A percentile compares a stretch with the other conserved stretches of the same genome.
These are phyloP conservation scores for Coemansia sp. DNA, from an alignment of 192 early-diverging fungal species.

Conservation along the genomic window DNA sequence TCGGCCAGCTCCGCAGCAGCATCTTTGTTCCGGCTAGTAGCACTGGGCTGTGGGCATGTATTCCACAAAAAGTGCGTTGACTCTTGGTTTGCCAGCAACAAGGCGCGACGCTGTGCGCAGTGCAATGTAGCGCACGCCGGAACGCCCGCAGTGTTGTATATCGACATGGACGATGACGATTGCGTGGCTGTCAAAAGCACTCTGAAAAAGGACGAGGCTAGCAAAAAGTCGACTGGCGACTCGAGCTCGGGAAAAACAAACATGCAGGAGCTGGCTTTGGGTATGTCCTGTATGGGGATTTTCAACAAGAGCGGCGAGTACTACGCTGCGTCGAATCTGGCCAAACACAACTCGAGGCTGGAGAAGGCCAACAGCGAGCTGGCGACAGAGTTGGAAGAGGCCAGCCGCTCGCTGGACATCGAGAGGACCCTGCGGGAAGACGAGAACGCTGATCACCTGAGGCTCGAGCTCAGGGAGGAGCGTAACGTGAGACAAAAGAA, in stretches of 20 bases:
- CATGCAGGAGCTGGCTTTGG: background rate
- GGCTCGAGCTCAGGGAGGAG: background rate
- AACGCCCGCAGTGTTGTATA: background rate
- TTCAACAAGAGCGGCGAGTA: background rate
- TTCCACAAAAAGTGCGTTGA: background rate
- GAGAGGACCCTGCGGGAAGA: background rate
- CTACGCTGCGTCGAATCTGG: background rate
- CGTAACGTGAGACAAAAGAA: background rate
- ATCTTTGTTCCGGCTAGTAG: background rate
- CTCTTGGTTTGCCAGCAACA: background rate
- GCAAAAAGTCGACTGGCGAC: background rate
- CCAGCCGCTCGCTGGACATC: background rate
- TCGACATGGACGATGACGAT: background rate
- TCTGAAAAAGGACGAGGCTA: background rate
- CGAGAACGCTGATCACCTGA: background rate
- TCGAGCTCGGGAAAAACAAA: background rate
- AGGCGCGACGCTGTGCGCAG: background rate
- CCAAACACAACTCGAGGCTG: background rate
- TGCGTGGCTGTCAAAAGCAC: background rate
- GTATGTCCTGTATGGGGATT: background rate
- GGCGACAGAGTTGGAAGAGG: background rate
- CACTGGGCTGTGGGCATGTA: background rate
- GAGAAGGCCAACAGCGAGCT: background rate
- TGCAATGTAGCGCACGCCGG: background rate
- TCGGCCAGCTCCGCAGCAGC: background rate